These are phyloP conservation scores for Acanthamoeba triangularis DNA, from an alignment of 208 protist species.

Conservation along the genomic window DNA sequence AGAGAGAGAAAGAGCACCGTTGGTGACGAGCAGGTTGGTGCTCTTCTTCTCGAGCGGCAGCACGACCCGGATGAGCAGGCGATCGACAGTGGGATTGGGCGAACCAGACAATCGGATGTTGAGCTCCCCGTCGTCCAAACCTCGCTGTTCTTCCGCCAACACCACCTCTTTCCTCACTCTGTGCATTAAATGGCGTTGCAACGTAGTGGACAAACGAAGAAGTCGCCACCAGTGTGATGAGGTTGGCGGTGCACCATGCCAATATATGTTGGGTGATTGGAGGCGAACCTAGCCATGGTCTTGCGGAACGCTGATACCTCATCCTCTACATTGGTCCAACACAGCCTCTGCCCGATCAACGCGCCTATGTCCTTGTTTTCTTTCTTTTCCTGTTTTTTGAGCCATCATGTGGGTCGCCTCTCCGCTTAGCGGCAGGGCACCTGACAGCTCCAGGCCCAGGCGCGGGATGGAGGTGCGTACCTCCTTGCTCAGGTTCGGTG, in stretches of 20 bases:
- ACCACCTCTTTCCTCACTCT: conserved; percentile 38
- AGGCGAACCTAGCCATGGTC: background rate
- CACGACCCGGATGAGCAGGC: background rate
- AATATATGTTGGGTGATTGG: background rate
- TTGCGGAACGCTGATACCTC: conserved; percentile 11
- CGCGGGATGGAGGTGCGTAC: background rate
- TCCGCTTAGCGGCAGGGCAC: background rate
- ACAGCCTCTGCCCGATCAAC: background rate
- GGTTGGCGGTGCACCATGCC: background rate
- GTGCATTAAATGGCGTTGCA: background rate
- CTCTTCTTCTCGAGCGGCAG: conserved; percentile 27
- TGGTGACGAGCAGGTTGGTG: background rate
- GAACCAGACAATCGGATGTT: conserved; percentile 9
- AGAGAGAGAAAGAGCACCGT: background rate
- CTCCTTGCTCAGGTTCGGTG: background rate
- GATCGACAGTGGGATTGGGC: background rate
- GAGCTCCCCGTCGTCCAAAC: conserved; percentile 22
- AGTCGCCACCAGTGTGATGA: background rate
- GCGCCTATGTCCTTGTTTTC: conserved; percentile 19
- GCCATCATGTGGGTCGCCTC: background rate
- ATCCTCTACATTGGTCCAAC: background rate
- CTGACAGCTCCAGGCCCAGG: background rate
- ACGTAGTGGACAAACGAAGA: background rate
- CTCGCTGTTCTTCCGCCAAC: background rate
- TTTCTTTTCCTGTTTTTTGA: background rate